Conservation (phyloP, 495 filamentous ascomycete species). For the Penicillium cataractarum region DNA sequence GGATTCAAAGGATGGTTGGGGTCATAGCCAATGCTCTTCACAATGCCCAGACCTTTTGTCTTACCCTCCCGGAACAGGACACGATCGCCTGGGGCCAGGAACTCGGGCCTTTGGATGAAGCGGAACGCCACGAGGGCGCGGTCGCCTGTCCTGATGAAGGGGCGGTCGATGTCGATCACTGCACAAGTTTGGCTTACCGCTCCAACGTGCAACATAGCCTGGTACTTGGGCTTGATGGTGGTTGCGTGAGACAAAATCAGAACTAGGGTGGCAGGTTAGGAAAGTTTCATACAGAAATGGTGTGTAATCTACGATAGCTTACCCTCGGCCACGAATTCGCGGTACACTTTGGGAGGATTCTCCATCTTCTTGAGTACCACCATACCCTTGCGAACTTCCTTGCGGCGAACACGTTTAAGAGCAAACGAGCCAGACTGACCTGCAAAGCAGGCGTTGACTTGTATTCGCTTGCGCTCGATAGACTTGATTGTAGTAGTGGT, state of each 20-base stretch:
- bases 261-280: conserved; percentile 54
- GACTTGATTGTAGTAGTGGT: conserved; percentile 85
- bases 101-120: conserved; percentile 96
- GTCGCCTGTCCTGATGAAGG: conserved; percentile 92
- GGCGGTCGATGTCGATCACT: conserved; percentile 97
- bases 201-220: conserved; percentile 98
- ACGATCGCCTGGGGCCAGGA: conserved; percentile 82
- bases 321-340: conserved; percentile 94
- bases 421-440: conserved; percentile 95
- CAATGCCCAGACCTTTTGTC: conserved; percentile 94
- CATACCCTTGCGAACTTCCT: conserved; percentile 98
- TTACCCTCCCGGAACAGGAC: conserved; percentile 93
- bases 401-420: conserved; percentile 78
- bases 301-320: conserved; percentile 19
- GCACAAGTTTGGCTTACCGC: conserved; percentile 94
- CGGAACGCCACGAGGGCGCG: conserved; percentile 89
- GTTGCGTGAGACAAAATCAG: conserved; percentile 95
- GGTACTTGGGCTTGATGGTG: conserved; percentile 97
- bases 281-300: background rate
- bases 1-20: conserved; percentile 58
- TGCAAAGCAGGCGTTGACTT: conserved; percentile 84
- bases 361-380: conserved; percentile 88
- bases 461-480: conserved; percentile 94
- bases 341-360: conserved; percentile 74
- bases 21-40: conserved; percentile 91